Evolutionary conservation across 345 rosid genomes (phyloP), one percentile per base, ranked within the genome.

Genomic region (Acer negundo): DNA sequence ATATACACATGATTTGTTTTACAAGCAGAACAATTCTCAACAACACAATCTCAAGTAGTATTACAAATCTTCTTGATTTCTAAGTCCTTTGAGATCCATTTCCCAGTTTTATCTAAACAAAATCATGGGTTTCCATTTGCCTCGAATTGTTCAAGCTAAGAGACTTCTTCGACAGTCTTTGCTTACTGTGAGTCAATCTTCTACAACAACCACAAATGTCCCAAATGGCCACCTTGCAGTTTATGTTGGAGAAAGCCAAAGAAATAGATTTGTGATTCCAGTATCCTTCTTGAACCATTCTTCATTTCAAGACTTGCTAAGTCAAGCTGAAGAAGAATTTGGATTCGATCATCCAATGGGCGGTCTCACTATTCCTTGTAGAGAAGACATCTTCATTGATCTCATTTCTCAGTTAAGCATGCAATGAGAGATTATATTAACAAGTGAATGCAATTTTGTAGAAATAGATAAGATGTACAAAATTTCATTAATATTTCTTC

Each of bases 301-400:
- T 76, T 80, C 84, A 56, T 82, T 86, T 64, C 81, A 74, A 59
- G 80, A 74, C 58, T 74, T 86, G 79, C 83, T 84, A 0, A 70
- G 26, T 11, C 78, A 44, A 42, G 82, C 83, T 0, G 83, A 84
- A 74, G 81, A 86, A 76, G 94, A 89, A 65, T 85, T 84, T n/a
- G 87, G 91, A 0, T 86, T 79, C 2, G 49, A 87, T 53, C 90
- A 87, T 82, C 90, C 87, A 0, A 90, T 77, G 81, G 92, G 90
- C 3, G 88, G 87, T 56, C 70, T 90, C 24, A 90, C 83, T 10
- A 83, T 92, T 22, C 92, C 90, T 7, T 89, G 92, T 73, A 75
- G 77, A 0, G 89, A 89, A 83, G 88, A 89, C 3, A 75, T 51
- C 1, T 92, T 89, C 82, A 17, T 85, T 69, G 62, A 49, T 22